A percentile compares a stretch with the other conserved stretches of the same genome.
phyloP scores from a whole-genome alignment of 23 red algal species.

The Gracilariopsis chorda region DNA sequence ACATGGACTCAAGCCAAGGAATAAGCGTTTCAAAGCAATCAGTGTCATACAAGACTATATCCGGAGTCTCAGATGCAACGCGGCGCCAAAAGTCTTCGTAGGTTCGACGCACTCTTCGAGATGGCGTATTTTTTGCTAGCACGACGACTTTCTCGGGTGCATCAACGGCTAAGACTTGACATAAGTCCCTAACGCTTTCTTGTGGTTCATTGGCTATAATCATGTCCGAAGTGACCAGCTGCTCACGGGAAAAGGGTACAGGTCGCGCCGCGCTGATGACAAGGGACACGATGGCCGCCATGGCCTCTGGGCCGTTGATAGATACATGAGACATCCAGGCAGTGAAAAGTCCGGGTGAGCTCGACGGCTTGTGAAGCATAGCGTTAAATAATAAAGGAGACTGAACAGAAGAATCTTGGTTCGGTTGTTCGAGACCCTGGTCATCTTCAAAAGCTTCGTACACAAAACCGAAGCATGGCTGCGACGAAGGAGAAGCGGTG shows the following conservation, averaged over 20 bases:
- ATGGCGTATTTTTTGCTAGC: constrained; percentile 4
- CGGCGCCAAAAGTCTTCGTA: constrained; percentile 59
- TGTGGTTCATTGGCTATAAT: constrained; percentile 14
- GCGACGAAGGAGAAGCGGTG: no score
- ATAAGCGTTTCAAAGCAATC: constrained; percentile 76
- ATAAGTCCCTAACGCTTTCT: background rate
- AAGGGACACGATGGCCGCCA: constrained; percentile 40
- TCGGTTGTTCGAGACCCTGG: no score
- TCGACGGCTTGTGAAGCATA: constrained; percentile 2
- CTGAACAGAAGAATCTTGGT: background rate
- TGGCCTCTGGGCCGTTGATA: constrained; percentile 49
- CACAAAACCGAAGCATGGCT: no score
- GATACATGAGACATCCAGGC: constrained; percentile 23
- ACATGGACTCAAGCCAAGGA: constrained; percentile 56
- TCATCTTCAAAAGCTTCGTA: no score
- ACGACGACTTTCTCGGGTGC: background rate
- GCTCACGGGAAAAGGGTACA: background rate
- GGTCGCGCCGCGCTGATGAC: constrained; percentile 38
- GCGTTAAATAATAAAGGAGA: background rate
- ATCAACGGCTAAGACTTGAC: background rate
- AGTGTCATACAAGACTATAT: constrained; percentile 68
- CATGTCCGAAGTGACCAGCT: constrained; percentile 24
- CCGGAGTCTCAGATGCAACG: background rate
- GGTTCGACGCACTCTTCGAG: background rate
- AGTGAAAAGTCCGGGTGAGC: constrained; percentile 1